Base-by-base conservation (phyloP, 352 stramenopile species). In the Pythium phragmiticola region DNA sequence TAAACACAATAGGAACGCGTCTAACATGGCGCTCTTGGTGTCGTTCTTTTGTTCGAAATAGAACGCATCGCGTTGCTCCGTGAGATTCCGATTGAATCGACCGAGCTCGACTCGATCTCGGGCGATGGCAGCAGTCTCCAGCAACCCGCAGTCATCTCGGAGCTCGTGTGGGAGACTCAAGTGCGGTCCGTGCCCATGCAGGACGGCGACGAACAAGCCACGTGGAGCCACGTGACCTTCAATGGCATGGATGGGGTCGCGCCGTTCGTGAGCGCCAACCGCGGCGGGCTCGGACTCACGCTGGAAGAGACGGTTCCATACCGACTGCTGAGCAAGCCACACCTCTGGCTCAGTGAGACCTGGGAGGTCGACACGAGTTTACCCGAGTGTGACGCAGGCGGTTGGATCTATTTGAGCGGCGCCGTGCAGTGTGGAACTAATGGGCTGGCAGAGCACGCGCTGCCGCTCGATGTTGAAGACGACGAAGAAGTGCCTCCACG, bases 331-430 rank as follows among this genome's bases (percentile, higher is more conserved):
- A 89, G 81, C 58, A 92, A 92, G 54, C 69, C 79, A 26, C 79
- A 90, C 47, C 60, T 90, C 53, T 94, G 85, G 85, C 51, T 91
- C 41, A 82, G 75, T 19, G 64, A 66, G 13, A 74, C 78, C 23
- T 94, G 85, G 85, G 66, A 86, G 8, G 58, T 90, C 7, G 85
- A 92, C 57, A 55, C 42, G 26, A 72, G 73, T n/a, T 57, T 90
- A 9, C 57, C 71, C 4, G 68, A 75, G 16, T 85, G 70, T 41
- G 83, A 92, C 58, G 70, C 70, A 2, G 83, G 90, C 56, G 85
- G 85, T 42, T 94, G 85, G 85, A 70, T 90, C 16, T 94, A 94
- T 46, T 80, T 41, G 2, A 56, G 21, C 7, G 23, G 23, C 3
- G 17, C 21, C 9, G 36, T 46, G 43, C 23, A 47, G n/a, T 16